Percentiles rank a stretch among this genome's conserved stretches.
Conservation (phyloP, 2,329 filamentous ascomycete species). For the Exserohilum turcica region DNA sequence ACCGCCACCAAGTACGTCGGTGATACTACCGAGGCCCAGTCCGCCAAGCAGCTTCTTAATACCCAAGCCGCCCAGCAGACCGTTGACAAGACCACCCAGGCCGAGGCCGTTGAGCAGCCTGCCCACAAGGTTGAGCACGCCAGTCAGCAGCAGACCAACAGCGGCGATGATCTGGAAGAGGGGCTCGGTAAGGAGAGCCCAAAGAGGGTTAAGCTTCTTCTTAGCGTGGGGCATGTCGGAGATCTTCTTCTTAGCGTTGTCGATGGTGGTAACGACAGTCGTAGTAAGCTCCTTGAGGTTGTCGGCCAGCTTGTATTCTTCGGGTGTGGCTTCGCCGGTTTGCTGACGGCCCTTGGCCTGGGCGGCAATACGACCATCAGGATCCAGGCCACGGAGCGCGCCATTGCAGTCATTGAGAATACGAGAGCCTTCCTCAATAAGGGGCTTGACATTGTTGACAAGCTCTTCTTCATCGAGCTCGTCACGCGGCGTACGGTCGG, state of each 20-base stretch:
- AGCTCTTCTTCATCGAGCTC: conserved; percentile 90
- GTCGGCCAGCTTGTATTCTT: conserved; percentile 85
- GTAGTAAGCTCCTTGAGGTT: conserved; percentile 84
- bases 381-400: conserved; percentile 83
- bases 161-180: conserved; percentile 91
- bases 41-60: conserved; percentile 75
- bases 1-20: conserved; percentile 59
- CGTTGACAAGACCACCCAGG: conserved; percentile 79
- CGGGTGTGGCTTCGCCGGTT: conserved; percentile 75
- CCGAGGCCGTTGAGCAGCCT: conserved; percentile 80
- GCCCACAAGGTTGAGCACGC: conserved; percentile 84
- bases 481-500: conserved; percentile 79
- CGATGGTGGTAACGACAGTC: conserved; percentile 80
- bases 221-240: conserved; percentile 92
- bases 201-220: conserved; percentile 91
- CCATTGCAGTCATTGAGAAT: conserved; percentile 88
- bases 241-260: conserved; percentile 86
- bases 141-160: conserved; percentile 79
- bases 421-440: conserved; percentile 83
- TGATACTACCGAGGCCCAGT: conserved; percentile 66
- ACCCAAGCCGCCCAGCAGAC: conserved; percentile 76
- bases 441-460: conserved; percentile 81
- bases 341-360: conserved; percentile 83
- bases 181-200: conserved; percentile 81
- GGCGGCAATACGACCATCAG: conserved; percentile 81